phyloP scores from a whole-genome alignment of 1,139 yeast species.

The Yamadazyma oceani region DNA sequence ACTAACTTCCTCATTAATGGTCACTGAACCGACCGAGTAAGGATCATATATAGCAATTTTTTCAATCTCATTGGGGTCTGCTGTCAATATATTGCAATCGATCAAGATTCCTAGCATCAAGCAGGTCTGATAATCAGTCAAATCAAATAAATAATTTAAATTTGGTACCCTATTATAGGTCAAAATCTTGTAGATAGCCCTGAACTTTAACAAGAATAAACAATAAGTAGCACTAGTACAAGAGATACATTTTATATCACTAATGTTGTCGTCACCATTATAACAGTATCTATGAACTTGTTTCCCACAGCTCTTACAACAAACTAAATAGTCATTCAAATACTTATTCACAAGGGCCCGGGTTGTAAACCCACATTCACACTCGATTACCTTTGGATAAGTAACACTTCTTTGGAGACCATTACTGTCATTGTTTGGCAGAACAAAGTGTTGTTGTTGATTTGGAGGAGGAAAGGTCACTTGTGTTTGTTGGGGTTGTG shows the following conservation, averaged over 20 bases:
- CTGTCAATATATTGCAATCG: too few relatives aligned
- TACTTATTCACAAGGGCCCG: background rate
- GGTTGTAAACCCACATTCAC: slow-evolving; percentile 8
- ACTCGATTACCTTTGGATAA: too few relatives aligned
- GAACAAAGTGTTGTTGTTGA: too few relatives aligned
- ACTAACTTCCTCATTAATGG: too few relatives aligned
- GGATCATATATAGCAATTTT: too few relatives aligned
- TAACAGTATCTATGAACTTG: slow-evolving; percentile 6
- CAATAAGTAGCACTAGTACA: slow-evolving; percentile 2
- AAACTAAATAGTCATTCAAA: background rate
- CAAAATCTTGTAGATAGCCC: slow-evolving; percentile 7
- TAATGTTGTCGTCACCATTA: background rate
- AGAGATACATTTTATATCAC: slow-evolving; percentile 3
- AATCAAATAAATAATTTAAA: slow-evolving; percentile 4
- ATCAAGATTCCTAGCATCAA: slow-evolving; percentile 6
- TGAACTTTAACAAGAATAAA: slow-evolving; percentile 1
- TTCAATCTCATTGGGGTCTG: too few relatives aligned
- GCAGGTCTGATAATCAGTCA: slow-evolving; percentile 1
- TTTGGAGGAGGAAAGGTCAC: too few relatives aligned
- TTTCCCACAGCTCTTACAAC: slow-evolving; percentile 4
- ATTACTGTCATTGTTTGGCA: too few relatives aligned
- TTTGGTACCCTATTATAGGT: background rate
- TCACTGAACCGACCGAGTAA: too few relatives aligned
- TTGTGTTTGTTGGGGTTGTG: too few relatives aligned
- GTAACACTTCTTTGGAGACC: too few relatives aligned